Percentiles rank a stretch among this genome's conserved stretches.
Evolutionary conservation across 2,329 filamentous ascomycete genomes (phyloP).

Genomic region (Diplocarpon rosae): DNA sequence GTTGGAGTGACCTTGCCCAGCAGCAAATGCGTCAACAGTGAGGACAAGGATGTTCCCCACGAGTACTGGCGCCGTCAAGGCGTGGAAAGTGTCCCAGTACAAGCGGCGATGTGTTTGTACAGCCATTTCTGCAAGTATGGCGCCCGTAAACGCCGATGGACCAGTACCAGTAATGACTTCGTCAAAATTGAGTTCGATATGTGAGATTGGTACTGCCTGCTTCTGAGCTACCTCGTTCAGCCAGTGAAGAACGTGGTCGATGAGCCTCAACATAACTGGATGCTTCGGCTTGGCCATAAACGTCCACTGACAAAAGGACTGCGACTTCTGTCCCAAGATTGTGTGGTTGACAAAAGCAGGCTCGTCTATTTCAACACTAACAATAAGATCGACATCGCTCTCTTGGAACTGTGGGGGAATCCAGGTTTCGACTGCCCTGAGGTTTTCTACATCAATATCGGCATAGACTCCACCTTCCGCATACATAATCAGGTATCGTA

Average conservation of each 20-base stretch:
- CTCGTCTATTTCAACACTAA: conserved; percentile 63
- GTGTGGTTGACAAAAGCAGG: conserved; percentile 52
- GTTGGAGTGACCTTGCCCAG: conserved; percentile 62
- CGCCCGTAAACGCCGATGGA: conserved; percentile 56
- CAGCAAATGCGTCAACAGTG: conserved; percentile 61
- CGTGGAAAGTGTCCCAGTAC: conserved; percentile 40
- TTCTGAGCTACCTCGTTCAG: conserved; percentile 45
- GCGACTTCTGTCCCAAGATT: conserved; percentile 55
- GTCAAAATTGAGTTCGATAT: conserved; percentile 57
- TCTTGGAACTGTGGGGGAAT: conserved; percentile 52
- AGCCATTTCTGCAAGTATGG: conserved; percentile 54
- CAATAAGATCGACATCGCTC: conserved; percentile 53
- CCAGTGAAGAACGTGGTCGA: conserved; percentile 60
- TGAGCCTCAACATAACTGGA: conserved; percentile 55
- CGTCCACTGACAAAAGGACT: conserved; percentile 66
- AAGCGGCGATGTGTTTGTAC: conserved; percentile 34
- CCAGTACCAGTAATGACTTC: conserved; percentile 63
- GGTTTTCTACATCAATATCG: conserved; percentile 47
- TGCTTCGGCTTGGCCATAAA: conserved; percentile 58
- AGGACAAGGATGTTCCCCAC: conserved; percentile 54
- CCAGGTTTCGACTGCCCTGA: conserved; percentile 42
- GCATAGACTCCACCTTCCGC: conserved; percentile 41
- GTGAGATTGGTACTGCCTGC: conserved; percentile 46
- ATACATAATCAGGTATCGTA: conserved; percentile 58
- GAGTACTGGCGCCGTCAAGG: conserved; percentile 53